phyloP scores from a whole-genome alignment of 345 rosid genomes.

The Lepidium aucheri region DNA sequence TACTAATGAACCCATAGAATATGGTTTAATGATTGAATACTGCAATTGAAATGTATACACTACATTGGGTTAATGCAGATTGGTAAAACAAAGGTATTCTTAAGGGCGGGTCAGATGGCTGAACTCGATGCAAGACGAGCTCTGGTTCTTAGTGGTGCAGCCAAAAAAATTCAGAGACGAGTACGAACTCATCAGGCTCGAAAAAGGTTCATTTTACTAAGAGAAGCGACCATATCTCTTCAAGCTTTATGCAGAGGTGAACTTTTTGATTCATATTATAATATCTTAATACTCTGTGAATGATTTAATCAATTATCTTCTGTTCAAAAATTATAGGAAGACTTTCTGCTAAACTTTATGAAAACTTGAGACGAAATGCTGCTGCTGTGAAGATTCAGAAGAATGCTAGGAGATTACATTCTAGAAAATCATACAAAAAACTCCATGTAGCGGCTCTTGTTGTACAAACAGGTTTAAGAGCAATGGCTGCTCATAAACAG shows the following conservation, averaged over 20 bases:
- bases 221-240: conserved; percentile 46
- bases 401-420: conserved; percentile 36
- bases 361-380: conserved; percentile 41
- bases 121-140: conserved; percentile 86
- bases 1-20: not conserved
- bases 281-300: not conserved
- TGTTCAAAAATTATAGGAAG: conserved; percentile 34
- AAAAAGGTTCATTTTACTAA: conserved; percentile 59
- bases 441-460: conserved; percentile 46
- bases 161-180: conserved; percentile 71
- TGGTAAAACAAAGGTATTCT: conserved; percentile 88
- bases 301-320: not conserved
- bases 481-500: conserved; percentile 58
- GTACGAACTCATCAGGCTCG: conserved; percentile 61
- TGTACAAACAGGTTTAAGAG: conserved; percentile 60
- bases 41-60: not conserved
- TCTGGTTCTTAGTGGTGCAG: conserved; percentile 70
- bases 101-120: conserved; percentile 99
- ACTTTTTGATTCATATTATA: not conserved
- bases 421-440: conserved; percentile 45
- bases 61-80: conserved; percentile 39
- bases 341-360: conserved; percentile 48
- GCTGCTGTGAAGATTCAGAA: conserved; percentile 71
- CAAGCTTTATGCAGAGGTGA: conserved; percentile 71
- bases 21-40: not conserved